A percentile compares a stretch with the other conserved stretches of the same genome.
Conservation (phyloP, 805 yeast species). For the Kazachstania martiniae region DNA sequence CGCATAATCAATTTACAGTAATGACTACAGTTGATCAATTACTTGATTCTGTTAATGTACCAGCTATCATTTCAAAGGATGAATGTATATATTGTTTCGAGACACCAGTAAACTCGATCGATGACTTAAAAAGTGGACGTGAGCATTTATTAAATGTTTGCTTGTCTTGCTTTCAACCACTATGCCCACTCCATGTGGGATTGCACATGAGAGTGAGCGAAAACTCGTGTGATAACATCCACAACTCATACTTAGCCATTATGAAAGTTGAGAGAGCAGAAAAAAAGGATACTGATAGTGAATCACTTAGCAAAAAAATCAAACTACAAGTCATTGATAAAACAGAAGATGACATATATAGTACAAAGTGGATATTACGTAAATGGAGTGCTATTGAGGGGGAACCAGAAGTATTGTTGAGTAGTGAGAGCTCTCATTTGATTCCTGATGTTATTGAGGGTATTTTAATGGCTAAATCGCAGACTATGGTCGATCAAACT, state of each 20-base stretch:
- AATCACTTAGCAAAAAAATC: slow-evolving; percentile 19
- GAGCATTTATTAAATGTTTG: slow-evolving; percentile 52
- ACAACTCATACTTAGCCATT: slow-evolving; percentile 50
- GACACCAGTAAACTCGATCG: slow-evolving; percentile 36
- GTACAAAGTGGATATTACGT: slow-evolving; percentile 19
- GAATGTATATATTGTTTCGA: slow-evolving; percentile 85
- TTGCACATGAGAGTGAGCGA: slow-evolving; percentile 37
- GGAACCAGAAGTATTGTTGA: slow-evolving; percentile 1
- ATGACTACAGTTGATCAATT: slow-evolving; percentile 6
- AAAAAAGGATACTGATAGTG: slow-evolving; percentile 18
- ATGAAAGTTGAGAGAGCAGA: slow-evolving; percentile 38
- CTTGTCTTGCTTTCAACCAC: slow-evolving; percentile 60
- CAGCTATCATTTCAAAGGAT: slow-evolving; percentile 58
- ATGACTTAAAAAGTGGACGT: slow-evolving; percentile 22
- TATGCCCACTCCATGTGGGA: slow-evolving; percentile 49
- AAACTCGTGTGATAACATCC: slow-evolving; percentile 31
- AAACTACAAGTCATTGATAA: slow-evolving; percentile 24
- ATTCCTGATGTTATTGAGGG: slow-evolving; percentile 8
- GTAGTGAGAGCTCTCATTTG: not conserved
- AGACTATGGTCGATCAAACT: slow-evolving; percentile 41
- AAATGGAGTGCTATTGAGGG: slow-evolving; percentile 3
- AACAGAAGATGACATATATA: slow-evolving; percentile 23
- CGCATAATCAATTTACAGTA: not conserved
- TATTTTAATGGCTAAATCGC: slow-evolving; percentile 22
- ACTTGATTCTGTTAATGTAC: slow-evolving; percentile 10